Conservation (phyloP, 2,329 filamentous ascomycete species). For the Exutisphaerella laricina region DNA sequence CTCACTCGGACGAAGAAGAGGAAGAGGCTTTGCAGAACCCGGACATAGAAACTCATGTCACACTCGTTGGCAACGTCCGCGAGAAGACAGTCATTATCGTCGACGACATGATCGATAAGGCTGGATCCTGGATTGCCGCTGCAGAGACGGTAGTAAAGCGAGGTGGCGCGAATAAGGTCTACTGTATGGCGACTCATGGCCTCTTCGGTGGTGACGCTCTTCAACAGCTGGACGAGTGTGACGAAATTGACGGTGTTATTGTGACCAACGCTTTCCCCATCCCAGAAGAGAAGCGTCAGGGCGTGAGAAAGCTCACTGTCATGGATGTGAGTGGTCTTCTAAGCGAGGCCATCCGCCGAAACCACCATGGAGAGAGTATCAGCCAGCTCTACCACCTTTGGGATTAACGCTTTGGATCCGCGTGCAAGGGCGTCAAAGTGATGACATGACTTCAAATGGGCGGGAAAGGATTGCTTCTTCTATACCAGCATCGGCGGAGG, state of each 20-base stretch:
- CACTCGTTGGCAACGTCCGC: conserved; percentile 90
- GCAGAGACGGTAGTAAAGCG: conserved; percentile 95
- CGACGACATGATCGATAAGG: conserved; percentile 98
- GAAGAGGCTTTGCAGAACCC: conserved; percentile 80
- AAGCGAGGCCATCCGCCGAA: conserved; percentile 87
- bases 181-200: conserved; percentile 95
- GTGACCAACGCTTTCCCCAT: conserved; percentile 98
- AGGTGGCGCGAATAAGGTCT: conserved; percentile 86
- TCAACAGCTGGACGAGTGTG: conserved; percentile 82
- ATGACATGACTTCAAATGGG: not conserved
- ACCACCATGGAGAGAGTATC: conserved; percentile 90
- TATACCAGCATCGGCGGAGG: conserved; percentile 4
- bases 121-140: conserved; percentile 92
- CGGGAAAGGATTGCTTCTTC: not conserved
- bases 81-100: conserved; percentile 87
- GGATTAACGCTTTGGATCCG: conserved; percentile 18
- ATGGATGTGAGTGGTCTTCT: conserved; percentile 84
- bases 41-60: conserved; percentile 88
- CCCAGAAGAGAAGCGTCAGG: conserved; percentile 62
- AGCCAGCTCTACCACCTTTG: conserved; percentile 45
- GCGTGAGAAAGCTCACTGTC: conserved; percentile 76
- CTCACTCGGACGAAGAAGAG: conserved; percentile 82
- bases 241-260: conserved; percentile 88
- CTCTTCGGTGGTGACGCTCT: conserved; percentile 88
- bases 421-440: not conserved